phyloP scores from a whole-genome alignment of 208 protist species.

The Crithidia fasciculata region DNA sequence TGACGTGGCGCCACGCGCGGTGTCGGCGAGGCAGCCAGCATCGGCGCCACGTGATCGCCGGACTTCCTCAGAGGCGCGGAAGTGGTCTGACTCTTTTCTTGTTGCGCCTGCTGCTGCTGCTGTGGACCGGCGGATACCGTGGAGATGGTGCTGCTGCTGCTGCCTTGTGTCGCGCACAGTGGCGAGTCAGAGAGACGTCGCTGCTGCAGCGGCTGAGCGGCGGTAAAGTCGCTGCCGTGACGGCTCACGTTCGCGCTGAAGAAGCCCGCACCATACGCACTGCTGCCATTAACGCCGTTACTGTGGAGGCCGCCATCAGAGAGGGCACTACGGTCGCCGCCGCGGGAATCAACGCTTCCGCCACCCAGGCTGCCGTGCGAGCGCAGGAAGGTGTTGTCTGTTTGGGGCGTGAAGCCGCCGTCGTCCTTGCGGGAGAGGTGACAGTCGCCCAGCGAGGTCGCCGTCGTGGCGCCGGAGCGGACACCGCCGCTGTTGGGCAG shows the following conservation, averaged over 20 bases:
- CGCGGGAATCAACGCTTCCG: not conserved
- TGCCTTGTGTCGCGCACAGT: not conserved
- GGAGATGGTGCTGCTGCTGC: not conserved
- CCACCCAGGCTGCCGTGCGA: constrained; percentile 5
- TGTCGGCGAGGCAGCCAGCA: constrained; percentile 1
- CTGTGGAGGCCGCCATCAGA: not conserved
- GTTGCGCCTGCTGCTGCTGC: not conserved
- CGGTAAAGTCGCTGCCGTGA: not conserved
- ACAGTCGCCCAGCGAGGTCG: constrained; percentile 25
- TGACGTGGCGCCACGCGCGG: not conserved
- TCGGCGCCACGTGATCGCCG: not conserved
- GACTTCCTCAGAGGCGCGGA: not conserved
- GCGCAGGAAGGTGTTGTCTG: constrained; percentile 2
- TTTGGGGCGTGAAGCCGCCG: constrained; percentile 14
- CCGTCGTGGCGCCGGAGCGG: constrained; percentile 15
- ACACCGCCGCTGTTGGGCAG: not conserved
- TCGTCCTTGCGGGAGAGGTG: constrained; percentile 42
- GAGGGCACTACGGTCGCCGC: not conserved
- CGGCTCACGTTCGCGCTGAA: not conserved
- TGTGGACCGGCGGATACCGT: not conserved
- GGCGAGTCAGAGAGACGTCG: constrained; percentile 8
- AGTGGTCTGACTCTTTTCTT: not conserved
- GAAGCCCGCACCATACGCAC: constrained; percentile 8
- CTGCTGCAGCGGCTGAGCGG: not conserved
- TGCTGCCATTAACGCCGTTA: not conserved